Percentiles rank a stretch among this genome's conserved stretches.
phyloP scores from a whole-genome alignment of 257 asterid genomes.

The Euphrasia confusa region DNA sequence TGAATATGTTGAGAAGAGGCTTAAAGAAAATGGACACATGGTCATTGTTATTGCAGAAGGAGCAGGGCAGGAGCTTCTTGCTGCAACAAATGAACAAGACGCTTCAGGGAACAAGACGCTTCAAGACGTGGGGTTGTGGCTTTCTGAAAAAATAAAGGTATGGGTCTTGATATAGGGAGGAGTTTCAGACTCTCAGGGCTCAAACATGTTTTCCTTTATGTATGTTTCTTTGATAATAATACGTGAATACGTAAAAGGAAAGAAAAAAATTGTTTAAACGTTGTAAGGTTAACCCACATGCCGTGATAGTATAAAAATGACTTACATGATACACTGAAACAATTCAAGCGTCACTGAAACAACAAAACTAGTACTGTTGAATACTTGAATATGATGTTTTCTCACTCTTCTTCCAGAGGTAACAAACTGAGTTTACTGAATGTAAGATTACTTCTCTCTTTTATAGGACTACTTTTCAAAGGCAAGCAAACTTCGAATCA shows the following conservation, averaged over 20 bases:
- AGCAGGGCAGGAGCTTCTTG: constrained; percentile 66
- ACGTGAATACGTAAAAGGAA: no score
- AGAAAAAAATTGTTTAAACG: background rate
- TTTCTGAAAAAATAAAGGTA: constrained; percentile 61
- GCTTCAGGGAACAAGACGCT: constrained; percentile 70
- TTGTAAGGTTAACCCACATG: no score
- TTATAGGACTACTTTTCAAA: constrained; percentile 49
- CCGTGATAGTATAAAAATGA: no score
- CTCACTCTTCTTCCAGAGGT: background rate
- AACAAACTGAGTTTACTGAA: background rate
- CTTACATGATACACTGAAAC: no score
- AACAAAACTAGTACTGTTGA: background rate
- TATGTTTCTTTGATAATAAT: background rate
- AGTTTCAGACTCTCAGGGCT: background rate
- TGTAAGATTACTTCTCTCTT: constrained; percentile 6
- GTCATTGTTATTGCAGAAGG: constrained; percentile 32
- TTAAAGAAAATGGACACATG: constrained; percentile 73
- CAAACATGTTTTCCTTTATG: background rate
- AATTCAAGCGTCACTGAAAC: no score
- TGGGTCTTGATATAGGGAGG: background rate
- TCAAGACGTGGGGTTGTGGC: constrained; percentile 68
- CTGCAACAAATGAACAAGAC: constrained; percentile 47
- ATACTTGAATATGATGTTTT: background rate
- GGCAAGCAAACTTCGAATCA: constrained; percentile 30
- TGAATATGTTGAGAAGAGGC: constrained; percentile 46